Percentiles rank a stretch among this genome's conserved stretches.
phyloP scores from a whole-genome alignment of 495 filamentous ascomycete genomes.

The Staphylotrichum longicolle region DNA sequence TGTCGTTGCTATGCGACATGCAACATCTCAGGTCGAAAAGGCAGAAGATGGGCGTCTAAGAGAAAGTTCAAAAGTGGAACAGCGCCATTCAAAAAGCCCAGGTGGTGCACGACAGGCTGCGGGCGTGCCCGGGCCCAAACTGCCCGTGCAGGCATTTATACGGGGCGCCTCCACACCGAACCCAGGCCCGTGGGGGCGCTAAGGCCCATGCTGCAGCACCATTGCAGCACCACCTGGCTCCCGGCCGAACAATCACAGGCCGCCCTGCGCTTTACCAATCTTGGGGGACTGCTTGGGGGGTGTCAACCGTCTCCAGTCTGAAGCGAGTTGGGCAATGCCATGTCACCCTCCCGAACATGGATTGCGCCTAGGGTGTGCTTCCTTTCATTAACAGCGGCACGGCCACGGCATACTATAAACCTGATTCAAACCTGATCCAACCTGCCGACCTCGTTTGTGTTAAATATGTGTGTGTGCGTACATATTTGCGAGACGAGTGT shows the following conservation, averaged over 20 bases:
- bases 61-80: conserved; percentile 23
- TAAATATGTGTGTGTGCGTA: no score
- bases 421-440: conserved; percentile 12
- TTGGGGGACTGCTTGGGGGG: neutral
- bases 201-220: conserved; percentile 13
- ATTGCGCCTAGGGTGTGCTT: conserved; percentile 17
- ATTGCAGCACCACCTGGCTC: conserved; percentile 16
- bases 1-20: conserved; percentile 16
- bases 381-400: conserved; percentile 15
- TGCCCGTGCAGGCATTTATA: conserved; percentile 10
- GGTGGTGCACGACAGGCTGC: conserved; percentile 21
- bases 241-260: conserved; percentile 20
- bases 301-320: conserved; percentile 4
- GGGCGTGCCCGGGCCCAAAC: conserved; percentile 21
- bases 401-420: conserved; percentile 13
- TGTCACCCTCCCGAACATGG: conserved; percentile 24
- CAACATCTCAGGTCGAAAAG: no score
- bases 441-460: neutral
- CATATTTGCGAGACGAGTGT: neutral
- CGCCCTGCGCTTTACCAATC: neutral
- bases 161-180: conserved; percentile 9
- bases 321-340: conserved; percentile 20
- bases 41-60: neutral
- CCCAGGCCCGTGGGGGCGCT: conserved; percentile 15
- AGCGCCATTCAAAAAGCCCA: conserved; percentile 2